A percentile compares a stretch with the other conserved stretches of the same genome.
phyloP scores from a whole-genome alignment of 306 rosid species.

The Cucurbita maxima region DNA sequence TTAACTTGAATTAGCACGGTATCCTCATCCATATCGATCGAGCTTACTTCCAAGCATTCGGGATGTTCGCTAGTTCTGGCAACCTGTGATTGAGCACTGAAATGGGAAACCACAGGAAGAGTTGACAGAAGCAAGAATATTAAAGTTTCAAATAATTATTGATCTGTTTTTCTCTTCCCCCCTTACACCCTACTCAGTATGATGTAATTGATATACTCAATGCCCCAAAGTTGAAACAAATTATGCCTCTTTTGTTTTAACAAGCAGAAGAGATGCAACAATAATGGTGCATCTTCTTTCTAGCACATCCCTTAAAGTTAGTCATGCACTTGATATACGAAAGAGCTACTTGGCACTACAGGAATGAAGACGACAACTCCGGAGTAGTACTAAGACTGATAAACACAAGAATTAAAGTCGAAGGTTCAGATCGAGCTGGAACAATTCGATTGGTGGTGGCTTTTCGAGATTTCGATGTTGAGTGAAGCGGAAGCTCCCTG shows the following conservation, averaged over 20 bases:
- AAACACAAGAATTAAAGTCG: slow-evolving; percentile 34
- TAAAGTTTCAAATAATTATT: neutral
- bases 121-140: neutral
- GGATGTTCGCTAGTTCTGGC: neutral
- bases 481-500: slow-evolving; percentile 75
- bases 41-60: neutral
- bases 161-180: neutral
- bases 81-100: neutral
- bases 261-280: neutral
- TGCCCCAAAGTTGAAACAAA: neutral
- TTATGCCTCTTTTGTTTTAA: neutral
- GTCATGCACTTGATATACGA: slow-evolving; percentile 2
- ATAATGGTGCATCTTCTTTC: neutral
- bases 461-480: slow-evolving; percentile 25
- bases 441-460: slow-evolving; percentile 27
- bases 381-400: neutral
- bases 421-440: slow-evolving; percentile 68
- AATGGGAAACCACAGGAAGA: neutral
- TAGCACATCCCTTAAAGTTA: neutral
- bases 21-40: neutral
- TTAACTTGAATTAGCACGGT: neutral
- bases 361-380: neutral
- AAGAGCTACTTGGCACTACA: neutral
- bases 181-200: neutral
- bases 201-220: neutral